Base-by-base conservation (phyloP, 257 asterid genomes). In the Solanum bulbocastanum region DNA sequence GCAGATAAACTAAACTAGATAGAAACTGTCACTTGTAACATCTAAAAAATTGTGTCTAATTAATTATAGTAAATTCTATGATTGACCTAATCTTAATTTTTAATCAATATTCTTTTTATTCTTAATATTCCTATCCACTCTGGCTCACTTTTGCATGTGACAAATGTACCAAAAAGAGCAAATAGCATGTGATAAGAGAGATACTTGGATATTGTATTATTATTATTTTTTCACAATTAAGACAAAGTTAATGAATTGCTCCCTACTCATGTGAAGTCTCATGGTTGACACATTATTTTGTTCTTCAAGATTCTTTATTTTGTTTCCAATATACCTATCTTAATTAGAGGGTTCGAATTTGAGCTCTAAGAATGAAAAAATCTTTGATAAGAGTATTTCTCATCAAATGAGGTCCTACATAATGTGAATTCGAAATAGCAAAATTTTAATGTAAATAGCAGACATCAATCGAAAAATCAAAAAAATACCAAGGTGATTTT, bases 221-320 rank as follows among this genome's bases (percentile, higher is more conserved):
- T 14, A 11, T 69, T 32, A 15, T 69, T 52, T 76, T 81, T 65
- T 12, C 33, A 25, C 86, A 35, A 79, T 32, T 52, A 49, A 32
- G 74, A 46, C 44, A 46, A 68, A 13, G n/a, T 27, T 33, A 37
- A 18, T 36, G 62, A 16, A 40, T 88, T 37, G 85, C 27, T 49
- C 82, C 75, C 83, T 33, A 16, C 69, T 88, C 85, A 88, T 73
- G 89, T 88, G 87, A 83, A 72, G 44, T 83, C 87, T 56, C 39
- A 30, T 27, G 66, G 65, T 27, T 35, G 39, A 8, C 71, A 85
- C 74, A 58, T 85, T 22, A 39, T 56, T 58, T 84, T 52, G 25
- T 20, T 83, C 40, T 22, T 83, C 85, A 81, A 74, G 62, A 46
- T 81, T 81, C 69, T 81, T 18, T 81, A 30, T 46, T 49, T 81